Base-by-base conservation (phyloP, 2,329 filamentous ascomycete species). In the Atkinsonella hypoxylon region DNA sequence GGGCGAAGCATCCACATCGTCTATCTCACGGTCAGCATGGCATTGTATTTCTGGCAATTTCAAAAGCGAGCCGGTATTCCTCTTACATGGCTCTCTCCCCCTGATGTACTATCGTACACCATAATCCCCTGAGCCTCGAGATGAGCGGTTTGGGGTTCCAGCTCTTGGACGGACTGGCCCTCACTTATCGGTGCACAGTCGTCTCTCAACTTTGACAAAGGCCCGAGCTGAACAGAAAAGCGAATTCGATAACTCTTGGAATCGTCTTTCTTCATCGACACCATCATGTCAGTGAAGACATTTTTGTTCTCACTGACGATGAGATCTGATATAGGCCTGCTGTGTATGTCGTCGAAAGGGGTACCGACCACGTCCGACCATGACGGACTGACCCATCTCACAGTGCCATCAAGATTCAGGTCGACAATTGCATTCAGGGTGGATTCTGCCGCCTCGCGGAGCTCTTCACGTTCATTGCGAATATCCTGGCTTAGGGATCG, bases 1-100 rank as follows among this genome's bases (percentile, higher is more conserved):
- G 91, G 93, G 56, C 93, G 87, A 58, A 98, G 81, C 89, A 98
- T 98, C 93, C 93, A 98, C 94, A 98, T 98, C 17, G 89, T 95
- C 88, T 95, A 47, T 13, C 38, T 44, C n/a, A 30, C 17, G 7
- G 46, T 57, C 43, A 54, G 53, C 49, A 48, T 30, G 34, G 32
- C 45, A n/a, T n/a, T n/a, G n/a, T n/a, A 38, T 36, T n/a, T 22
- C 12, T 38, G 18, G n/a, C 10, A 26, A 4, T 10, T 13, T 45
- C 10, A 4, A 32, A 4, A 26, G 8, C 10, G 17, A 11, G 3
- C n/a, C n/a, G 18, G 18, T 8, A 17, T 17, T 7, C 18, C 50
- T 77, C 87, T 75, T 78, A 94, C 89, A 75, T 97, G 91, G 62
- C 88, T 93, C 64, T 93, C 87, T 51, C 83, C 85, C 48, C 89